phyloP scores from a whole-genome alignment of 2,329 filamentous ascomycete species.

The Xylariaceae sp. region DNA sequence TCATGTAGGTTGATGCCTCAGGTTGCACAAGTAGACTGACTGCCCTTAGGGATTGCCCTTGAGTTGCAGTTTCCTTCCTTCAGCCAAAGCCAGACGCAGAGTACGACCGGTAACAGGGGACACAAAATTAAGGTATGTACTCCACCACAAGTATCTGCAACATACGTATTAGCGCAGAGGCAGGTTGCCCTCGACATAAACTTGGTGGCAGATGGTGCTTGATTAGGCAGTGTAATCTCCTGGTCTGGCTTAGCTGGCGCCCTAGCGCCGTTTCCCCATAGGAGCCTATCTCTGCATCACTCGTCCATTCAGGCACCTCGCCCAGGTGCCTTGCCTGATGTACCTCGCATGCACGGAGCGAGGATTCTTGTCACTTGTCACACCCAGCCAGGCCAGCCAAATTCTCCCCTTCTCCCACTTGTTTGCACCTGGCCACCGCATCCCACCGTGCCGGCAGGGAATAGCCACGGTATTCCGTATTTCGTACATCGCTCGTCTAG shows the following conservation, averaged over 20 bases:
- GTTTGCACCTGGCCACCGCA: conserved; percentile 3
- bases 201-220: conserved; percentile 1
- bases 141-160: neutral
- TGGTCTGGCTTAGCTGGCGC: conserved; percentile 19
- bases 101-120: neutral
- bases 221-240: conserved; percentile 16
- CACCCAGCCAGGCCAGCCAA: neutral
- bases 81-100: neutral
- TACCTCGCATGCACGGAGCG: too few relatives aligned
- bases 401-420: neutral
- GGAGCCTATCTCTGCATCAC: neutral
- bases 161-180: neutral
- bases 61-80: neutral
- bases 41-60: too few relatives aligned
- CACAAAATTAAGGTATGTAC: neutral
- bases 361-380: neutral
- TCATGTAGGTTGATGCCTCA: too few relatives aligned
- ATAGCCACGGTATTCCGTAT: too few relatives aligned
- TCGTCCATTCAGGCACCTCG: neutral
- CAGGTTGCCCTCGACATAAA: neutral
- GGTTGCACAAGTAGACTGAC: neutral
- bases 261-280: conserved; percentile 9
- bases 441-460: neutral
- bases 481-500: too few relatives aligned
- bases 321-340: neutral